Base-by-base conservation (phyloP, 2,329 filamentous ascomycete species). In the Aureobasidium sp. region DNA sequence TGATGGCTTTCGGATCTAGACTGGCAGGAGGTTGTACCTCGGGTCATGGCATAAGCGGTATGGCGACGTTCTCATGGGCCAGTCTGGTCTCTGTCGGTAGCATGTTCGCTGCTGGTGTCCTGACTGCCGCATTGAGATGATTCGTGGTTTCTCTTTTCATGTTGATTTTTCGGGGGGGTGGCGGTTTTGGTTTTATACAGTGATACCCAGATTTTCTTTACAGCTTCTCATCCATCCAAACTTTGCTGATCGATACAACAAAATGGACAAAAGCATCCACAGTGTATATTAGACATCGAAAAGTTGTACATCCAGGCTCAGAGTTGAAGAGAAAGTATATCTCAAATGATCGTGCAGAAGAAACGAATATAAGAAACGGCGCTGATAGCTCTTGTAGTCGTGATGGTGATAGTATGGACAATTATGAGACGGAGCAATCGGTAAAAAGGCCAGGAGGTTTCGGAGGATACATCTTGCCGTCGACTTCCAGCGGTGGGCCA, bases 41-140 rank as follows among this genome's bases (percentile, higher is more conserved):
- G 5, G 86, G 86, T 0, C 86, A 89, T 69, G 86, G 86, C 0
- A 84, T 89, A 65, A 87, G 83, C 62, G 86, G 86, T 0, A 79
- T 88, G 68, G 81, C 83, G 16, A 74, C 85, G 63, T 74, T 88
- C 55, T 85, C 82, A 0, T 73, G 81, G 4, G 82, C 85, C 10
- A 88, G 86, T 68, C 77, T 87, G 61, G 70, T 88, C 13, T 86
- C 83, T 0, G 83, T 87, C 29, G 79, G 72, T 3, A 74, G 79
- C 5, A 80, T 84, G 66, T 87, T 88, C 74, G 78, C 69, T 0
- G 78, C 78, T 0, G 85, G 83, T n/a, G 44, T 62, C 10, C 16
- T 58, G 52, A 62, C 61, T 21, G 59, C 59, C 11, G 30, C 39
- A 2, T 13, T 53, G 48, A 53, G 39, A 36, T 42, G 27, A 44